Evolutionary conservation across 192 early-diverging fungal species (phyloP).

Genomic region (Dissophora ornata): DNA sequence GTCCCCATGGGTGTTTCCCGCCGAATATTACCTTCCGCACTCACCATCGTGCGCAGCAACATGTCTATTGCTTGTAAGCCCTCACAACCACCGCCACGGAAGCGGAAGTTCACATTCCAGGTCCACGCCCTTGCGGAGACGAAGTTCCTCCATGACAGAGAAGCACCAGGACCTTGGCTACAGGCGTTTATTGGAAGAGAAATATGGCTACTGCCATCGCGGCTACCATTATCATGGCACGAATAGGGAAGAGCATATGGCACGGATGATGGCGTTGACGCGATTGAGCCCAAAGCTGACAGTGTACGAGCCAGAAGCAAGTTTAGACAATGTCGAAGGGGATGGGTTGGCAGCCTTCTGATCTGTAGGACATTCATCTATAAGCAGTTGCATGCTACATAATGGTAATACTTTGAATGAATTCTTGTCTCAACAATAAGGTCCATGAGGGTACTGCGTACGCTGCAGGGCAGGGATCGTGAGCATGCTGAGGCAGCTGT

Average conservation of each 20-base stretch:
- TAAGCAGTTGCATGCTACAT: background rate
- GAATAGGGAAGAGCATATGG: background rate
- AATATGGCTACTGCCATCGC: background rate
- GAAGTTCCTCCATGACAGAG: slow-evolving; percentile 26
- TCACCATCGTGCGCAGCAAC: slow-evolving; percentile 20
- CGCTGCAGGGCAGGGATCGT: too few species aligned
- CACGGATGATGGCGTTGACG: slow-evolving; percentile 27
- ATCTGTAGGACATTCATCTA: too few species aligned
- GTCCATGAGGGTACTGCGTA: too few species aligned
- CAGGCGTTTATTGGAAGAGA: too few species aligned
- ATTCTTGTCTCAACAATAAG: too few species aligned
- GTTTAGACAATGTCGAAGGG: background rate
- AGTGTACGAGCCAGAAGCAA: slow-evolving; percentile 13
- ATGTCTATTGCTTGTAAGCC: slow-evolving; percentile 24
- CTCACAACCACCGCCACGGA: slow-evolving; percentile 8
- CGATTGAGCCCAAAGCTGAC: slow-evolving; percentile 31
- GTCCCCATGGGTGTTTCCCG: slow-evolving; percentile 1
- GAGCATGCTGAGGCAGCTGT: too few species aligned
- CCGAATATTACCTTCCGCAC: background rate
- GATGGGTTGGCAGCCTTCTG: too few species aligned
- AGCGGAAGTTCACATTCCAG: background rate
- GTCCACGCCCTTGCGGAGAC: slow-evolving; percentile 4
- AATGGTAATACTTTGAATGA: too few species aligned
- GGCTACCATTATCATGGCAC: background rate
- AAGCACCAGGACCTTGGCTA: background rate